A percentile compares a stretch with the other conserved stretches of the same genome.
Evolutionary conservation across 305 asterid species (phyloP).

Genomic region (Fraxinus sp.): DNA sequence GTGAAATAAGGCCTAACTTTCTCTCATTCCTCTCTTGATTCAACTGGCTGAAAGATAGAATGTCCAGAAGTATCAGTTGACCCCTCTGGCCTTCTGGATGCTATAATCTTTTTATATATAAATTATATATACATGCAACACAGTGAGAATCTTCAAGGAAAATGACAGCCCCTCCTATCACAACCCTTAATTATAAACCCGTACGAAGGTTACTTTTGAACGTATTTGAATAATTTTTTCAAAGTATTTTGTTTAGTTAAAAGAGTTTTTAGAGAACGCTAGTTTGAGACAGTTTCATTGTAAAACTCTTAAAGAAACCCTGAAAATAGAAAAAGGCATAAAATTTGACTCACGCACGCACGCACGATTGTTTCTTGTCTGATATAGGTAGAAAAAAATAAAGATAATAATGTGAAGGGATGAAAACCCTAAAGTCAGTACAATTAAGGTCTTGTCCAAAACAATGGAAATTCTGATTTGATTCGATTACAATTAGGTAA

Average conservation of each 20-base stretch:
- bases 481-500: conserved; percentile 34
- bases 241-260: not conserved
- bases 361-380: not conserved
- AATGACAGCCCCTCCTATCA: conserved; percentile 10
- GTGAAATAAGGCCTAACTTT: not conserved
- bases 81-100: not conserved
- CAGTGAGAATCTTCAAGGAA: conserved; percentile 19
- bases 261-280: not conserved
- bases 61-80: conserved; percentile 10
- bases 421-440: not conserved
- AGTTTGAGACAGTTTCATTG: no score
- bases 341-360: not conserved
- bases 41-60: not conserved
- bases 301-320: not conserved
- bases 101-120: not conserved
- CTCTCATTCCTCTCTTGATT: not conserved
- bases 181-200: not conserved
- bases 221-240: not conserved
- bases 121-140: not conserved
- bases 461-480: conserved; percentile 27
- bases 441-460: conserved; percentile 24
- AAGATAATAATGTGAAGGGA: not conserved
- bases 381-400: not conserved
- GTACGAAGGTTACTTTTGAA: not conserved
- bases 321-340: not conserved